A percentile compares a stretch with the other conserved stretches of the same genome.
Conservation (phyloP, 2,329 filamentous ascomycete genomes). For the Xylariaceae sp. region DNA sequence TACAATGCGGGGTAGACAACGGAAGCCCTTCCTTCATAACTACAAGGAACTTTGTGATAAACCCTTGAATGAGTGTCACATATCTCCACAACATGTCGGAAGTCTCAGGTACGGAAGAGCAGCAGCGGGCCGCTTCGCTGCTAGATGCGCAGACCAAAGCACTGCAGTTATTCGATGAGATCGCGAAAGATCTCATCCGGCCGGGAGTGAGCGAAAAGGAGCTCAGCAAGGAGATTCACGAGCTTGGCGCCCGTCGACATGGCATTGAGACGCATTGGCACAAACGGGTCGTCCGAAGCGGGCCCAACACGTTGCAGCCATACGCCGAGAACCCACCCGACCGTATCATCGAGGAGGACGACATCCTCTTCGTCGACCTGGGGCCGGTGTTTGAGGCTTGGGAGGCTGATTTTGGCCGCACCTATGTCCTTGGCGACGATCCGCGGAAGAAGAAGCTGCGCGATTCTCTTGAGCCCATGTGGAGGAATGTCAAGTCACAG, state of each 20-base stretch:
- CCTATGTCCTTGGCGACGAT: conserved; percentile 57
- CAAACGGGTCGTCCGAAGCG: conserved; percentile 57
- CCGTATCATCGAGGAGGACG: conserved; percentile 53
- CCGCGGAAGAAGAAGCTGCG: conserved; percentile 52
- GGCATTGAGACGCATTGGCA: conserved; percentile 58
- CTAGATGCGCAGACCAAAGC: conserved; percentile 56
- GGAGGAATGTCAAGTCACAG: conserved; percentile 51
- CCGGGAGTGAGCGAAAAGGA: conserved; percentile 55
- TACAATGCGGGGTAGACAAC: conserved; percentile 13
- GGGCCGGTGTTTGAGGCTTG: conserved; percentile 59
- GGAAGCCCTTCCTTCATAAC: too few relatives aligned
- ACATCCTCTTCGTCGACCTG: conserved; percentile 59
- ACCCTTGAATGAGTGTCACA: too few relatives aligned
- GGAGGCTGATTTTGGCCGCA: conserved; percentile 61
- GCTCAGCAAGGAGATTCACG: conserved; percentile 55
- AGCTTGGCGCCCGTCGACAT: conserved; percentile 49
- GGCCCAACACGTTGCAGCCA: conserved; percentile 55
- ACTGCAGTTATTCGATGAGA: conserved; percentile 53
- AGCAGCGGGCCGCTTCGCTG: conserved; percentile 44
- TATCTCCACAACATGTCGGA: conserved; percentile 10
- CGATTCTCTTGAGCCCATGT: conserved; percentile 55
- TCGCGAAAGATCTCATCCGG: conserved; percentile 52
- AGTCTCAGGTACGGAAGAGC: conserved; percentile 4
- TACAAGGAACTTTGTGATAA: too few relatives aligned
- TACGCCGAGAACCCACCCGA: conserved; percentile 58